Base-by-base conservation (phyloP, 2,329 filamentous ascomycete genomes). In the Ampelomyces quisqualis region DNA sequence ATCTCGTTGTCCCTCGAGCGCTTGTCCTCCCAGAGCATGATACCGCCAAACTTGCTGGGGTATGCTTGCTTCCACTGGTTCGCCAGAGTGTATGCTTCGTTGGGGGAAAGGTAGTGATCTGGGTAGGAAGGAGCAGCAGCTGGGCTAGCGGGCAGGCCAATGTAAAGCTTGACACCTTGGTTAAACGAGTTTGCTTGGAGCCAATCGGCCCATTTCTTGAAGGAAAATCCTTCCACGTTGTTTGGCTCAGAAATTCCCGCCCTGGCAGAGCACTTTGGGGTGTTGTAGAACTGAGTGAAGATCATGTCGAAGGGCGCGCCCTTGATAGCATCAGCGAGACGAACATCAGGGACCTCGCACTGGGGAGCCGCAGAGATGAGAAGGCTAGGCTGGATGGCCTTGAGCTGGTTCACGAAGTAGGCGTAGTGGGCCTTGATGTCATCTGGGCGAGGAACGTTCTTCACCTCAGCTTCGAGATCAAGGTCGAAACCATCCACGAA, bases 1-100 rank as follows among this genome's bases (percentile, higher is more conserved):
- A 72, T 67, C 10, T 61, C 40, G 53, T 79, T 79, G 37, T 65
- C 64, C 9, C 69, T 60, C n/a, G 72, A 72, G 8, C 69, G 68
- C 1, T 74, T 77, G 4, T 77, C 75, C 37, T 81, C 78, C 76
- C 77, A 82, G 4, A 82, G 58, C 78, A 81, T 82, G 27, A 80
- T 68, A 64, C 80, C 80, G 27, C 77, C 79, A 49, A 82, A 82
- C 2, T 61, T 64, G 15, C 6, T 7, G 14, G n/a, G n/a, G 19
- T 65, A 67, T 15, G 66, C 57, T 11, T 21, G 29, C 29, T 48
- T 32, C 48, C 60, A 59, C 23, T 56, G 57, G 45, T 69, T 70
- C 17, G 80, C 62, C 37, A 81, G 49, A 2, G 56, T 53, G 38
- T 72, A 60, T 2, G 73, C 76, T 43, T 80, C 70, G 1, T 52